Base-by-base conservation (phyloP, 1,139 yeast species). In the Candida smagusa region DNA sequence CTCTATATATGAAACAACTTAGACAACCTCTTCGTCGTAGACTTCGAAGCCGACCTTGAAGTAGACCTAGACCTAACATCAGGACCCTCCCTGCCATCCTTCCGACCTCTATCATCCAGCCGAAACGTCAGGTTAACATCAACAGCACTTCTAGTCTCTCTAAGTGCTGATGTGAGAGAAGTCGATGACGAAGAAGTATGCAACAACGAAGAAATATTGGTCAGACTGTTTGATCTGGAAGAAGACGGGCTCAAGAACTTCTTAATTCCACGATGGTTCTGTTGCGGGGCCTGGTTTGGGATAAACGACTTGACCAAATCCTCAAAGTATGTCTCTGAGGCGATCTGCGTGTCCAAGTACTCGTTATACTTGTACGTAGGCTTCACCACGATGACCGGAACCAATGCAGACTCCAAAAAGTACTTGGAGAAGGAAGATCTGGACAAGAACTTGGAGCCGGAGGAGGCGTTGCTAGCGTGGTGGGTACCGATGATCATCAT, bases 341-440 rank as follows among this genome's bases (percentile, higher is more conserved):
- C 62, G 9, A 67, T 52, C 9, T 67, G 65, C 6, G 44, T 34
- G 3, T 42, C 40, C 37, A 49, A 40, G 31, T 38, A 41, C 36
- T 64, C 71, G n/a, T 54, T 46, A 41, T 65, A 61, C 37, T 67
- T 67, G 47, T 76, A 73, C 13, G 62, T 61, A 1, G 86, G 85
- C 43, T 81, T 78, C 7, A 83, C 84, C 8, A 81, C 77, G 33
- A 81, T 72, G 4, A 81, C 87, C 0, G 89, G 89, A 1, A 83
- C 79, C 13, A 78, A 71, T 0, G 86, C 82, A 52, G 76, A 80
- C 52, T 81, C 83, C 30, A 83, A 60, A 47, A 83, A 82, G 54
- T 79, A 76, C 53, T 80, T 81, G 5, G 85, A 79, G 49, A 74
- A 56, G 6, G 78, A 68, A 7, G 74, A 58, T 33, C 71, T 72